Evolutionary conservation across 2,329 filamentous ascomycete genomes (phyloP), one percentile per base, ranked within the genome.

Genomic region (Fusarium drepaniforme): DNA sequence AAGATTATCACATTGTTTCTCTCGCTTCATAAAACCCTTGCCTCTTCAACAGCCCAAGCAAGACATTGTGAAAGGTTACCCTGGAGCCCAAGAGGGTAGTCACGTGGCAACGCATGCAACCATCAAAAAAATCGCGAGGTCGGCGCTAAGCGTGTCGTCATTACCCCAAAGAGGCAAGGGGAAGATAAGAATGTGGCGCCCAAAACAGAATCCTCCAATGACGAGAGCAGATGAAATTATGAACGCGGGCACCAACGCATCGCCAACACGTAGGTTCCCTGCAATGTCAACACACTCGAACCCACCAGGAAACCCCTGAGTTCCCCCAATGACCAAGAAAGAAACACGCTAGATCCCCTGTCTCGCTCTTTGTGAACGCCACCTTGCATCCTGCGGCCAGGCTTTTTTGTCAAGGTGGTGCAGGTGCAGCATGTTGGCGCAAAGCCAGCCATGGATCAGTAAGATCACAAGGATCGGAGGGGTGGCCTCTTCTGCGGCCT

Each of bases 251-350:
- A 28, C 40, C 68, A 63, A 35, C 46, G 37, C 65, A 23, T 35
- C 65, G 23, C 35, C 51, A 76, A 72, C 74, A 76, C 73, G 73
- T 76, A 33, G 64, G 56, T 74, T 72, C 73, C 73, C 74, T 75
- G 73, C 49, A 57, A 69, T 37, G 28, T 51, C 46, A 42, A 56
- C 51, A 53, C 33, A 64, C 67, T 66, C 28, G 18, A 76, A 61
- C 38, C 70, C 18, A 60, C 64, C 65, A 37, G 35, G 57, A 67
- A 67, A 58, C 62, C 44, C 65, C 68, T 63, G 49, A 72, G 69
- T 33, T 33, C 13, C 46, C 46, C 61, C 58, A 53, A 40, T 23
- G 49, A 35, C 33, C 13, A 25, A 40, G 42, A 64, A 56, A 28
- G 28, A 53, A 63, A 51, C 46, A 51, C 70, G 70, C 70, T 73